Percentiles rank a stretch among this genome's conserved stretches.
phyloP scores from a whole-genome alignment of 164 flowering plant species.

The Euptelea pleiosperma region DNA sequence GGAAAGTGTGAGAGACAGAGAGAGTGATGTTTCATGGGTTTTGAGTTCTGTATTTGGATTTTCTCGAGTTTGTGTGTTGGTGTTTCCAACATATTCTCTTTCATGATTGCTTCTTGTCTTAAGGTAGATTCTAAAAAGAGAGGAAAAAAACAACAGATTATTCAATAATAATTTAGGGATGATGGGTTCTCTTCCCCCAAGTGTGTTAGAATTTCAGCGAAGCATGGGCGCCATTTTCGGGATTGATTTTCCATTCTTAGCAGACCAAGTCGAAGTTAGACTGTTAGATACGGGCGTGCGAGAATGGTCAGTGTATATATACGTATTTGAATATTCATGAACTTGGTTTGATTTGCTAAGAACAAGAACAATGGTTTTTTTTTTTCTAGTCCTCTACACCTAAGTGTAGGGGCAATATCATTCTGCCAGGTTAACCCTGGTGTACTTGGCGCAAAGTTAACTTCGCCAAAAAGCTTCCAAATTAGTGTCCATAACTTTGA shows the following conservation, averaged over 20 bases:
- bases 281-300: conserved; percentile 44
- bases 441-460: too few species aligned
- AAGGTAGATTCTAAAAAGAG: conserved; percentile 23
- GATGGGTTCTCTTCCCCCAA: too few species aligned
- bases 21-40: conserved; percentile 25
- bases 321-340: too few species aligned
- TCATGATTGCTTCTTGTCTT: conserved; percentile 32
- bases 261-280: conserved; percentile 41
- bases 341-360: too few species aligned
- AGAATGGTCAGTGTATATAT: too few species aligned
- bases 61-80: conserved; percentile 8
- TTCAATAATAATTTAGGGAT: conserved; percentile 16
- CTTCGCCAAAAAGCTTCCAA: too few species aligned
- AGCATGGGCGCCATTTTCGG: conserved; percentile 34
- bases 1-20: conserved; percentile 10
- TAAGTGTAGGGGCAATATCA: too few species aligned
- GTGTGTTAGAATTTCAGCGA: too few species aligned
- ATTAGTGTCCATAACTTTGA: too few species aligned
- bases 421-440: too few species aligned
- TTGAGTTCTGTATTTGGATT: conserved; percentile 13
- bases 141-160: not conserved
- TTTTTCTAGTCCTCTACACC: too few species aligned
- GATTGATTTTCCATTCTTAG: conserved; percentile 20
- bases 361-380: too few species aligned
- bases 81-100: conserved; percentile 32